phyloP scores from a whole-genome alignment of 164 flowering plant genomes.

The Sedum album region DNA sequence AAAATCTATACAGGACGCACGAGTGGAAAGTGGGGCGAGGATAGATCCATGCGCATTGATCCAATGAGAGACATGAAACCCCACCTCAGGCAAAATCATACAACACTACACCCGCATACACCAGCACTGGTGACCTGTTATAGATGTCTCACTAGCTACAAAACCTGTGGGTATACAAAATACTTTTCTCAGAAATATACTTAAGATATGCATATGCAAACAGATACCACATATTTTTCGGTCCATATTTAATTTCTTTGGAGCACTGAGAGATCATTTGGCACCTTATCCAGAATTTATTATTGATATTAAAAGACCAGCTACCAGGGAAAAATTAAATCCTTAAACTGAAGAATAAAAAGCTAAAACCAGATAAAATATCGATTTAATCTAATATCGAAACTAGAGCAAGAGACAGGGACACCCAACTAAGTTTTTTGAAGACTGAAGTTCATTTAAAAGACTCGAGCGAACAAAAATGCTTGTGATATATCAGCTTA shows the following conservation, averaged over 20 bases:
- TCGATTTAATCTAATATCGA: background rate
- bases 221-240: background rate
- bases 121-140: slow-evolving; percentile 3
- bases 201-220: background rate
- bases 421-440: background rate
- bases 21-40: slow-evolving; percentile 1
- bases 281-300: background rate
- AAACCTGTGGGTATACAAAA: background rate
- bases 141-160: background rate
- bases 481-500: too few relatives aligned
- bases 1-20: background rate
- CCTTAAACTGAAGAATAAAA: background rate
- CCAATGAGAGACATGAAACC: slow-evolving; percentile 3
- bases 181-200: background rate
- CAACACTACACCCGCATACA: slow-evolving; percentile 2
- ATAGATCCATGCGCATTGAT: slow-evolving; percentile 3
- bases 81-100: background rate
- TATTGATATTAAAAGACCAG: background rate
- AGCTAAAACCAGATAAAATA: background rate
- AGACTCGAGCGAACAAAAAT: too few relatives aligned
- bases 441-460: background rate
- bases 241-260: background rate
- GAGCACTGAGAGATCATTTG: slow-evolving; percentile 4
- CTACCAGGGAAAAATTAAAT: background rate
- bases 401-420: background rate